Percentiles rank a stretch among this genome's conserved stretches.
phyloP scores from a whole-genome alignment of 2,329 filamentous ascomycete genomes.

The Aspergillus sp. region DNA sequence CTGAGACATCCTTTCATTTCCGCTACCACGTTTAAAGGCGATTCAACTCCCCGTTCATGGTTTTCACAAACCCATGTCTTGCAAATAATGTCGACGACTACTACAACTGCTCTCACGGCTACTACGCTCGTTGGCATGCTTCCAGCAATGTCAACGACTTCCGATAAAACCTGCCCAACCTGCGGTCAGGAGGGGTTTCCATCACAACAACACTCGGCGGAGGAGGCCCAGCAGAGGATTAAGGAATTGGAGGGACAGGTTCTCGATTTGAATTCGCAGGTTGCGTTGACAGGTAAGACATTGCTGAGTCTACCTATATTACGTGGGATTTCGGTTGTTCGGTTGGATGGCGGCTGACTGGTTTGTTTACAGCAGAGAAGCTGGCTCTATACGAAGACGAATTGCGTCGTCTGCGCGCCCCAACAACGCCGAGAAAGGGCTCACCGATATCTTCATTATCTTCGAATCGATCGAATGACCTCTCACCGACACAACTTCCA shows the following conservation, averaged over 20 bases:
- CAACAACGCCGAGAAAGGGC: conserved; percentile 11
- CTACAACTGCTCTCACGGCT: conserved; percentile 19
- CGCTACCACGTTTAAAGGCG: too few relatives aligned
- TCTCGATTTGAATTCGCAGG: conserved; percentile 47
- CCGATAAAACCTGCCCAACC: conserved; percentile 30
- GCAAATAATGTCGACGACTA: conserved; percentile 20
- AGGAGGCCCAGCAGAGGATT: conserved; percentile 37
- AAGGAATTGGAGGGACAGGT: conserved; percentile 54
- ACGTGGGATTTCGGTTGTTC: too few relatives aligned
- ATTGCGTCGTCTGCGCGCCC: conserved; percentile 45
- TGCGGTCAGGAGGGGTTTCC: conserved; percentile 32
- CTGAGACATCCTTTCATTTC: too few relatives aligned
- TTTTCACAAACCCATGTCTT: too few relatives aligned
- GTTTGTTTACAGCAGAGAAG: conserved; percentile 43
- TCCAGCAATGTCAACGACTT: conserved; percentile 22
- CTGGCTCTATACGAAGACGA: conserved; percentile 62
- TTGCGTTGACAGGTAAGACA: conserved; percentile 48
- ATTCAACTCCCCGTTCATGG: too few relatives aligned
- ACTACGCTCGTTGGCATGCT: conserved; percentile 27
- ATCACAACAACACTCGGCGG: conserved; percentile 12
- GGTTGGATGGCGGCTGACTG: conserved; percentile 5
- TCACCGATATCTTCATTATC: conserved; percentile 15
- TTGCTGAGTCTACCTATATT: neutral
- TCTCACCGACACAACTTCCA: conserved; percentile 32
- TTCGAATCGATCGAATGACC: conserved; percentile 24